phyloP scores from a whole-genome alignment of 306 rosid genomes.

The Rosa lucieae region DNA sequence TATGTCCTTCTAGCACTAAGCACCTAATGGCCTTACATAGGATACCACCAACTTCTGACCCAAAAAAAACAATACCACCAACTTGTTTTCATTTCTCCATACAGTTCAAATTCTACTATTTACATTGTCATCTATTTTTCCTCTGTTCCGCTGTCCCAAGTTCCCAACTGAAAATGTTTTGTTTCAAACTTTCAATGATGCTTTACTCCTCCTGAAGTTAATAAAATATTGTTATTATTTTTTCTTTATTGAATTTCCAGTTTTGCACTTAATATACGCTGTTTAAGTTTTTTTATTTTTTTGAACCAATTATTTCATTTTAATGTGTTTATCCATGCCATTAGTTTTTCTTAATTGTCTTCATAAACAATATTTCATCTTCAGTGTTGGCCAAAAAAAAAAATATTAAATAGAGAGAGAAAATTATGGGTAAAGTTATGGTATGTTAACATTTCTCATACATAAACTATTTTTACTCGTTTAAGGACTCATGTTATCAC shows the following conservation, averaged over 20 bases:
- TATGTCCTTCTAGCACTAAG: not conserved
- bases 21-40: no score
- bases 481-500: no score
- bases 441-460: no score
- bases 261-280: not conserved
- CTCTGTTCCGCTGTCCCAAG: not conserved
- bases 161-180: not conserved
- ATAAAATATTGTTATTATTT: not conserved
- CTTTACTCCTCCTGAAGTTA: not conserved
- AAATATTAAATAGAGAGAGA: not conserved
- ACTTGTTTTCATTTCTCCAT: not conserved
- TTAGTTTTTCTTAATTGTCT: not conserved
- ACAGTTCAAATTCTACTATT: not conserved
- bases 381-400: not conserved
- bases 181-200: not conserved
- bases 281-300: not conserved
- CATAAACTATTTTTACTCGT: no score
- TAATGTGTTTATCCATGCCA: not conserved
- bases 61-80: not conserved
- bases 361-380: not conserved
- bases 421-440: no score
- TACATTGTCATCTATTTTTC: not conserved
- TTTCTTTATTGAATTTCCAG: not conserved
- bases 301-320: not conserved
- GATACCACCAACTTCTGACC: not conserved